A percentile compares a stretch with the other conserved stretches of the same genome.
Conservation (phyloP, 768 basidiomycete species). For the Leccinum aurantiacum region DNA sequence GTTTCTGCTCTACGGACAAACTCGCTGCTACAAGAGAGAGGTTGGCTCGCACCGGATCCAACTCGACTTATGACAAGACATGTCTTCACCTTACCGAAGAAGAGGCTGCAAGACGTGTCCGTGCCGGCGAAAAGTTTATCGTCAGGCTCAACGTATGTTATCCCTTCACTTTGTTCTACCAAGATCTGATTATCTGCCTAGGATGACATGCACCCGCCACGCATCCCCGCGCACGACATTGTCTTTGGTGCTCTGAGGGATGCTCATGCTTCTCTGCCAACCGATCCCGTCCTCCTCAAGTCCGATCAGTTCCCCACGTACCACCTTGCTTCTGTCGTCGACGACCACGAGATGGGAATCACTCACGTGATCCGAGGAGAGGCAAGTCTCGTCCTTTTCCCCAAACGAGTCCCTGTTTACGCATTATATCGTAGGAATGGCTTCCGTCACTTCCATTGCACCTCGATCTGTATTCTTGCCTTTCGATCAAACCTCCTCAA, state of each 20-base stretch:
- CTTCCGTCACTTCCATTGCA: conserved; percentile 90
- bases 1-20: conserved; percentile 83
- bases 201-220: conserved; percentile 58
- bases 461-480: conserved; percentile 80
- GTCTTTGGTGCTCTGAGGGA: conserved; percentile 76
- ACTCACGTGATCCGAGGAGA: conserved; percentile 95
- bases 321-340: conserved; percentile 93
- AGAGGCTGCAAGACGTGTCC: conserved; percentile 72
- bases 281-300: conserved; percentile 91
- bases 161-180: neutral
- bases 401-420: neutral
- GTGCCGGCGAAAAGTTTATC: conserved; percentile 74
- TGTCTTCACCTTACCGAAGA: conserved; percentile 87
- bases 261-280: conserved; percentile 74
- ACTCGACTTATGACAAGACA: conserved; percentile 81
- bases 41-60: conserved; percentile 71
- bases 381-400: conserved; percentile 40
- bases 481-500: conserved; percentile 67
- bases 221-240: conserved; percentile 58
- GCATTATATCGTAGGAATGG: conserved; percentile 72
- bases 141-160: conserved; percentile 84
- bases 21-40: conserved; percentile 67
- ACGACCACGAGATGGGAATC: conserved; percentile 95
- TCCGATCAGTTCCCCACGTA: conserved; percentile 94
- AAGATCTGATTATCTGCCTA: conserved; percentile 27